Evolutionary conservation across 2,329 filamentous ascomycete species (phyloP).

Genomic region (Colletotrichum salicis): DNA sequence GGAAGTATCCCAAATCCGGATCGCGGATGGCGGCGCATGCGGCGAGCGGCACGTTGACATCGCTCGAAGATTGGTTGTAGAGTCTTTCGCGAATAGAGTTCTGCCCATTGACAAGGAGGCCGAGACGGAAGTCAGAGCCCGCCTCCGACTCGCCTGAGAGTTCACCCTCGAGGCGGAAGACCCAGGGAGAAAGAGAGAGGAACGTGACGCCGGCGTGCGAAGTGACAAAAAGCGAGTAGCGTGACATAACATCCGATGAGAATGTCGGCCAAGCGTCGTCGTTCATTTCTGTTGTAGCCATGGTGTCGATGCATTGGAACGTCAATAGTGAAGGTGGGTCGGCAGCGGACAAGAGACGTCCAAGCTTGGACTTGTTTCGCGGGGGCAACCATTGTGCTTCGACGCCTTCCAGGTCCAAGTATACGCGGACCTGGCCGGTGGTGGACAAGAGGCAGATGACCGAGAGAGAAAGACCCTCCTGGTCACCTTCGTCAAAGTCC

Average conservation of each 20-base stretch:
- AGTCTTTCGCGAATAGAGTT: conserved; percentile 66
- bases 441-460: conserved; percentile 70
- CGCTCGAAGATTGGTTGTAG: conserved; percentile 62
- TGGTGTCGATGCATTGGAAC: conserved; percentile 72
- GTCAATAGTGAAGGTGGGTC: conserved; percentile 64
- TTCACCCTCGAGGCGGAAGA: conserved; percentile 72
- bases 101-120: conserved; percentile 68
- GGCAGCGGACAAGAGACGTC: conserved; percentile 48
- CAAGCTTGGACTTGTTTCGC: conserved; percentile 60
- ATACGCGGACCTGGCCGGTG: conserved; percentile 70
- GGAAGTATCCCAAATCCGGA: conserved; percentile 71
- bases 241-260: conserved; percentile 68
- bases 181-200: conserved; percentile 70
- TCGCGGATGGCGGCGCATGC: conserved; percentile 66
- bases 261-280: conserved; percentile 72
- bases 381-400: conserved; percentile 75
- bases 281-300: conserved; percentile 63
- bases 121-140: conserved; percentile 70
- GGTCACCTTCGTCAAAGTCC: conserved; percentile 65
- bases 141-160: conserved; percentile 65
- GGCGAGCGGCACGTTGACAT: conserved; percentile 60
- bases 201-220: conserved; percentile 69
- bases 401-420: conserved; percentile 69
- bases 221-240: conserved; percentile 72
- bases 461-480: conserved; percentile 69